Evolutionary conservation across 1,284 basidiomycete genomes (phyloP), one percentile per base, ranked within the genome.

Genomic region (Rhodotorula sp.): DNA sequence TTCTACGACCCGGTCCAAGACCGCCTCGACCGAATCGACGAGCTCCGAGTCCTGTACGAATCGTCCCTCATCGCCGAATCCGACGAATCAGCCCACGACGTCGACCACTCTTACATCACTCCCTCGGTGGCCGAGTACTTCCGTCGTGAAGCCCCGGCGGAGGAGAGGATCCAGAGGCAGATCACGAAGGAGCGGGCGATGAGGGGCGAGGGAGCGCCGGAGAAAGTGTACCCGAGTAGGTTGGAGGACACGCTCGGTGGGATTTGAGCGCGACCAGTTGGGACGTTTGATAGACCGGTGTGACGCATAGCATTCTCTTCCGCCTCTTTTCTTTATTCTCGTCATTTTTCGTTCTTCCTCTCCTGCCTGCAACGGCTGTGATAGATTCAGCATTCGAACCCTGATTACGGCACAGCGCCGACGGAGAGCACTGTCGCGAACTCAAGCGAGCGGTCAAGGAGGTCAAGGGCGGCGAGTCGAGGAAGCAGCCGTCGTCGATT

Each of bases 1-100:
- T 76, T 81, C 62, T 85, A 85, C 78, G 81, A 85, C 76, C 80
- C 84, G n/a, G 83, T 81, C 69, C 79, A 81, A 61, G 84, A 85
- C 78, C 75, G 80, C 46, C 76, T 81, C 76, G 79, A 80, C 70
- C 81, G 83, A 76, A 80, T 83, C 56, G 79, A 80, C 51, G 84
- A 85, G 79, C 52, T 85, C 26, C 79, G 82, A 56, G 77, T 76
- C 64, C 76, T 82, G 57, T 84, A 81, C 76, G 74, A 79, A 61
- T 67, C 71, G 26, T 46, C 58, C 30, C 59, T 71, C 18, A 76
- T 74, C 61, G 70, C 72, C 51, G 51, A 66, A 22, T 51, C 69
- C 2, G 73, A 62, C 24, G 54, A 55, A 11, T 63, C 58, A 18
- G 40, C 40, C 26, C 46, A 71, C 60, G 70, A 74, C 47, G 30